Evolutionary conservation across 768 basidiomycete genomes (phyloP).

Genomic region (Phlegmacium glaucopus): DNA sequence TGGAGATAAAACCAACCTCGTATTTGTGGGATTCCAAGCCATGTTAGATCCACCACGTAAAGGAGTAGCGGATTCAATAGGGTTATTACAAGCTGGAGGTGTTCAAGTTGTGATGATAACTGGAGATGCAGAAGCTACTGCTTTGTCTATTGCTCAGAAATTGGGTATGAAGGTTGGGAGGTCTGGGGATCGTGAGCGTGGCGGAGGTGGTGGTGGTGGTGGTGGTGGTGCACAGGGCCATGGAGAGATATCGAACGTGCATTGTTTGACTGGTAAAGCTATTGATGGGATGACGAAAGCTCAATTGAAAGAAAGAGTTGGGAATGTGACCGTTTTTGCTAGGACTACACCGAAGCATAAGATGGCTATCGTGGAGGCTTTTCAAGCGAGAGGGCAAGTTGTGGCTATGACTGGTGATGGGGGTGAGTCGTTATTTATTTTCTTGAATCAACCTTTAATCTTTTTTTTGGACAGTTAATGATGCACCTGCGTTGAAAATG

Average conservation of each 20-base stretch:
- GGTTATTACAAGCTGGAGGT: conserved; percentile 75
- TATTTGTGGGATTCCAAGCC: conserved; percentile 91
- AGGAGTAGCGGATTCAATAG: conserved; percentile 90
- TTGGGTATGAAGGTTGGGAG: conserved; percentile 79
- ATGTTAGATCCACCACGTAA: conserved; percentile 95
- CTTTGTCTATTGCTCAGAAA: conserved; percentile 81
- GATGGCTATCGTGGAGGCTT: conserved; percentile 95
- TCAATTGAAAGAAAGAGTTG: conserved; percentile 82
- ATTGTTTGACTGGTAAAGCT: conserved; percentile 74
- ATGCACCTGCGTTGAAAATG: conserved; percentile 96
- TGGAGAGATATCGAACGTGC: conserved; percentile 38
- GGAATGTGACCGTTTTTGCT: conserved; percentile 84
- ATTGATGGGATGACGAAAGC: conserved; percentile 82
- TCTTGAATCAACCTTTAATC: background rate
- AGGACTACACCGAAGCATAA: conserved; percentile 96
- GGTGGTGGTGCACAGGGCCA: no score
- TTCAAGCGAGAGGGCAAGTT: conserved; percentile 83
- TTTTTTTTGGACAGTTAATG: conserved; percentile 64
- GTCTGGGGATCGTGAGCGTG: conserved; percentile 29
- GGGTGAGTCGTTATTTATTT: conserved; percentile 43
- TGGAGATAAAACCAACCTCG: conserved; percentile 50
- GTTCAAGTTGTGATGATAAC: conserved; percentile 99
- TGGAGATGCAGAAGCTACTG: conserved; percentile 90
- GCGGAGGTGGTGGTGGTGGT: no score
- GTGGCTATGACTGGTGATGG: conserved; percentile 99